phyloP scores from a whole-genome alignment of 2,329 filamentous ascomycete species.

The Paraphaeosphaeria sporulosa region DNA sequence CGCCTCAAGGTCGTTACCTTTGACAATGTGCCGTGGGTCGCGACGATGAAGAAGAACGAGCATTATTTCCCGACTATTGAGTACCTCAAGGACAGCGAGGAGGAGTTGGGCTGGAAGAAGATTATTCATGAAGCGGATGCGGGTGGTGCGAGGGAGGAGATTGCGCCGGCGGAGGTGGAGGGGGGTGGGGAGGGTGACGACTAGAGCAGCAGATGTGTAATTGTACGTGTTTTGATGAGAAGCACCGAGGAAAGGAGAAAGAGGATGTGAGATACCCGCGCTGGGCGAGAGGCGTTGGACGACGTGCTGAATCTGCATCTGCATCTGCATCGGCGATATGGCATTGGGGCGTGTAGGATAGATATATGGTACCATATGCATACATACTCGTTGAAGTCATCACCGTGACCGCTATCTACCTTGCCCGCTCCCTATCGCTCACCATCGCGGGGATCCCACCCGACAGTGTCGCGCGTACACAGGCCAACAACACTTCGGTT shows the following conservation, averaged over 20 bases:
- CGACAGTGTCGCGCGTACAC: no score
- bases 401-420: no score
- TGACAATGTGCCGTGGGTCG: slow-evolving; percentile 98
- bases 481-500: no score
- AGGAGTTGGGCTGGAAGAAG: slow-evolving; percentile 64
- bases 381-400: no score
- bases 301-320: not conserved
- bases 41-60: slow-evolving; percentile 99
- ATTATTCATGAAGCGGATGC: slow-evolving; percentile 62
- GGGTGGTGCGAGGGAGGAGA: slow-evolving; percentile 43
- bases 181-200: not conserved
- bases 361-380: no score
- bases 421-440: no score
- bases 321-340: no score
- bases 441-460: no score
- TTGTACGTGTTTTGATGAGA: not conserved
- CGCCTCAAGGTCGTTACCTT: slow-evolving; percentile 97
- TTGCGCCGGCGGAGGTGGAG: slow-evolving; percentile 21
- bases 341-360: no score
- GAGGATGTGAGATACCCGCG: not conserved
- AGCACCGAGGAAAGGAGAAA: not conserved
- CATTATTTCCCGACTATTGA: slow-evolving; percentile 83
- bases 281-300: not conserved
- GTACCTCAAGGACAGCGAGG: slow-evolving; percentile 64
- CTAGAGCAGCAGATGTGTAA: not conserved